These are phyloP conservation scores for Cucumis variabilis DNA, from an alignment of 331 rosid species.

Conservation along the genomic window DNA sequence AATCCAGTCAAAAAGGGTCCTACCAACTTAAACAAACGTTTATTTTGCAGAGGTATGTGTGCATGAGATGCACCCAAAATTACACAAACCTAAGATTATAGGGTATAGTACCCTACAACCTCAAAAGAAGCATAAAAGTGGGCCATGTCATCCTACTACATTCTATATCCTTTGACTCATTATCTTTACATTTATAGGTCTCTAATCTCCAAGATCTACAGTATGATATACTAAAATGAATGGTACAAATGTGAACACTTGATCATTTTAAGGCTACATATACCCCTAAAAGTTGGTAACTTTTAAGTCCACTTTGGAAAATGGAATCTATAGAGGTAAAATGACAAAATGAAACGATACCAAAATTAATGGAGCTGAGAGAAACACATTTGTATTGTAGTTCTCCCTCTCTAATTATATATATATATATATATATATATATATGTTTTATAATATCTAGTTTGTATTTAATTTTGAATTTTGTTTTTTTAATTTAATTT, in stretches of 20 bases:
- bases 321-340: not conserved
- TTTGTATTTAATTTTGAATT: too few species aligned
- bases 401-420: too few species aligned
- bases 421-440: too few species aligned
- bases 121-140: not conserved
- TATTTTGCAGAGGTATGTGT: not conserved
- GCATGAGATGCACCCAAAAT: not conserved
- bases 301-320: not conserved
- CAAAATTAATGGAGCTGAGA: not conserved
- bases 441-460: too few species aligned
- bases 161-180: not conserved
- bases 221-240: not conserved
- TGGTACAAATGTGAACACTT: not conserved
- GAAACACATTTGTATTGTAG: not conserved
- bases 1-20: not conserved
- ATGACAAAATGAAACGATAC: not conserved
- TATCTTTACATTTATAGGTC: not conserved
- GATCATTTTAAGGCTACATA: not conserved
- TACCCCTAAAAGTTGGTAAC: conserved; percentile 5
- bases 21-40: not conserved
- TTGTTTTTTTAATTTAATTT: too few species aligned
- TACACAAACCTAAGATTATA: not conserved
- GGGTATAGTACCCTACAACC: not conserved
- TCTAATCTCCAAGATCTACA: not conserved
- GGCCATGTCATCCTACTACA: not conserved